Percentiles rank a stretch among this genome's conserved stretches.
phyloP scores from a whole-genome alignment of 139 green algal genomes.

The Desmodesmus armatus region DNA sequence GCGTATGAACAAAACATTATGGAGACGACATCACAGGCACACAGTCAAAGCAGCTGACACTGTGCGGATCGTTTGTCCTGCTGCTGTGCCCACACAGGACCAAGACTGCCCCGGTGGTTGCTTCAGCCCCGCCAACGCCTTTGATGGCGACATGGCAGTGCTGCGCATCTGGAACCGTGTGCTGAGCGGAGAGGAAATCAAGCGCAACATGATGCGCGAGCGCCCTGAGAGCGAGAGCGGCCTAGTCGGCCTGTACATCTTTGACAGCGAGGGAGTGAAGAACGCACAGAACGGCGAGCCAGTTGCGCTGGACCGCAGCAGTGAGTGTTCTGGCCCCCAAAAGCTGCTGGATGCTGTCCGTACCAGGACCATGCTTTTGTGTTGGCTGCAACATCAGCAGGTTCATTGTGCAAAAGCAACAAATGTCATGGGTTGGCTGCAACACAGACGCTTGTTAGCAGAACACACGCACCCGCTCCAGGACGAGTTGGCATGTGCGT shows the following conservation, averaged over 20 bases:
- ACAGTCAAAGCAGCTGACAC: neutral
- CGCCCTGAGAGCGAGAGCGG: conserved; percentile 50
- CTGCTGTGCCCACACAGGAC: conserved; percentile 50
- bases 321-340: too few relatives aligned
- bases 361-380: too few relatives aligned
- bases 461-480: too few relatives aligned
- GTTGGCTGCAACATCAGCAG: too few relatives aligned
- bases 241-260: conserved; percentile 73
- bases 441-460: too few relatives aligned
- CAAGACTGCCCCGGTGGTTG: conserved; percentile 89
- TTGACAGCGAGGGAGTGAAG: conserved; percentile 50
- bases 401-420: too few relatives aligned
- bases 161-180: conserved; percentile 80
- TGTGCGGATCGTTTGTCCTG: neutral
- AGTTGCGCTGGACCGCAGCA: conserved; percentile 43
- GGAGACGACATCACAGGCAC: neutral
- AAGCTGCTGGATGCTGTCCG: too few relatives aligned
- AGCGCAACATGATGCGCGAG: conserved; percentile 64
- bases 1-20: too few relatives aligned
- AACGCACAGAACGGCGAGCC: neutral
- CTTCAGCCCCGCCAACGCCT: conserved; percentile 76
- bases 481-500: too few relatives aligned
- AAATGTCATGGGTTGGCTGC: too few relatives aligned
- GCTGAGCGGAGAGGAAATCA: conserved; percentile 64
- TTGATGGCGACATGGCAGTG: conserved; percentile 77